Evolutionary conservation across 2,329 filamentous ascomycete genomes (phyloP), one percentile per base, ranked within the genome.

Genomic region (Aaosphaeria pasadenensis): DNA sequence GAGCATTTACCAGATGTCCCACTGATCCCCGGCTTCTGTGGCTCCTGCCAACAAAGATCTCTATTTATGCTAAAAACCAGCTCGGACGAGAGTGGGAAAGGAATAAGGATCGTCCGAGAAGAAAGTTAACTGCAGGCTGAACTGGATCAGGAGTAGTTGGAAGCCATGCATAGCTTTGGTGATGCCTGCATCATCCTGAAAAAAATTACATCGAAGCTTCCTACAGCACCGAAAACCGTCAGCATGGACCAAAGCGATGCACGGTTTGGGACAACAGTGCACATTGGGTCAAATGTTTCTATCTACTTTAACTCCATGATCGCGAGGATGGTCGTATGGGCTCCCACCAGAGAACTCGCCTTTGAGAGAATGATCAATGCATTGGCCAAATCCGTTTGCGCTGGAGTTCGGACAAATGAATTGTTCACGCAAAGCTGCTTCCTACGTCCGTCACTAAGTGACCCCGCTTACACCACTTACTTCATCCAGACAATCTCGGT

Each of bases 81-180:
- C 2, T 66, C 66, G 6, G 70, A 69, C 5, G 59, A 89, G 31
- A 90, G 89, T 42, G 89, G 90, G 29, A 95, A 94, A 77, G 90
- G 90, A 3, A 84, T 95, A 77, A 79, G 39, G 24, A 40, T 40
- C 39, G 39, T 40, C 11, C 39, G 39, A 11, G 39, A 40, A 11
- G 7, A 7, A 28, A 11, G 9, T 11, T 3, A 11, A 11, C 17
- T 40, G 4, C 39, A 24, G 9, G 11, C 9, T 7, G 39, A 40
- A 17, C 24, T 40, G 17, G 24, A 13, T 7, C 3, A 17, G 7
- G 39, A 9, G 7, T 9, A 40, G 24, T 40, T 17, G 17, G 39
- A 40, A 40, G 39, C 39, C 7, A n/a, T 11, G 39, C 9, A 17
- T 7, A 13, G 11, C 11, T 40, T 40, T 40, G 39, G 39, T 11